Evolutionary conservation across 225 moss, liverwort and hornwort genomes (phyloP), one percentile per base, ranked within the genome.

Genomic region (Bryoerythrophyllum caledonicum): DNA sequence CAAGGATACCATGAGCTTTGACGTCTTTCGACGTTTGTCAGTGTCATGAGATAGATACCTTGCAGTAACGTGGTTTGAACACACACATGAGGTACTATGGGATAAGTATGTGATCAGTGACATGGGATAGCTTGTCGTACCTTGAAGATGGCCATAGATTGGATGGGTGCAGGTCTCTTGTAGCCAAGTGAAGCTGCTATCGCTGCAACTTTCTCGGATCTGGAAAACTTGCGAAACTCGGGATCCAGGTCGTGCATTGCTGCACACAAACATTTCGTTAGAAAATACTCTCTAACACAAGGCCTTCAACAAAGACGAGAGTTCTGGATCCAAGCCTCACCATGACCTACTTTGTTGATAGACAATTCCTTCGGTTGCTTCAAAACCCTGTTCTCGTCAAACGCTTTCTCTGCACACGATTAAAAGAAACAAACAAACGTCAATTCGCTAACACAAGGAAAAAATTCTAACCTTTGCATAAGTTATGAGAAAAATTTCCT

Each of bases 101-200:
- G 19, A 49, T 49, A 49, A n/a, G 17, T 49, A 49, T 17, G 48
- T 49, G 17, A 56, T 30, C 7, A 68, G 21, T 23, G 15, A 46
- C 37, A 63, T 24, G 6, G 68, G 66, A 38, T 10, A 38, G 38
- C 38, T 38, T 38, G 38, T 38, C 69, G 30, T 60, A 99, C 99
- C 95, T 99, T 99, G 65, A 95, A 99, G 61, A 99, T 99, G 75
- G 85, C 93, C 99, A 99, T 99, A 62, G 99, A 99, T 72, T 99
- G 99, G 68, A 99, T 84, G 17, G 90, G 94, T 68, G 89, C 84
- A 72, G 99, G 95, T 80, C 86, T 88, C 76, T 51, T 91, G 59
- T 85, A 95, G 62, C 91, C 90, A 23, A 99, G 83, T n/a, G 93
- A 95, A 61, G 81, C 86, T 59, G 88, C 87, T 72, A 99, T 63